Conservation (phyloP, 495 filamentous ascomycete species). For the Tricharina praecox region DNA sequence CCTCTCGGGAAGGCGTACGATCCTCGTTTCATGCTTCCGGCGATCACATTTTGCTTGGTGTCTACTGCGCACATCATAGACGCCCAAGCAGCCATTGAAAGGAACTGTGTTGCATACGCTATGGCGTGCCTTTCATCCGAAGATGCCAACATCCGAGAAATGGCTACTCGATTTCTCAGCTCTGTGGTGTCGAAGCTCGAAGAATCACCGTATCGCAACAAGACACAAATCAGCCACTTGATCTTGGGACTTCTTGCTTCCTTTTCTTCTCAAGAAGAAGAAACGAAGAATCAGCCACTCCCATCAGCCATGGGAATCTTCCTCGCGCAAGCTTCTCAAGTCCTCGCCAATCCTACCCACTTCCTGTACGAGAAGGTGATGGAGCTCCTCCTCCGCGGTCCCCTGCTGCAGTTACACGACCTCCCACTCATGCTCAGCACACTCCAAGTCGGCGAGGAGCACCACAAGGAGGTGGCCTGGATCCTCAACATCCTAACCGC, state of each 20-base stretch:
- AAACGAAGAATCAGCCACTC: constrained; percentile 32
- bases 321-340: constrained; percentile 46
- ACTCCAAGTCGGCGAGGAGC: constrained; percentile 51
- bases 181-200: constrained; percentile 17
- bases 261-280: constrained; percentile 26
- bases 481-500: constrained; percentile 58
- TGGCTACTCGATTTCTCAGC: constrained; percentile 13
- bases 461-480: constrained; percentile 65
- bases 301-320: constrained; percentile 60
- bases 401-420: constrained; percentile 54
- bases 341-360: constrained; percentile 61
- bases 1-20: constrained; percentile 16
- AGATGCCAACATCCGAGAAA: constrained; percentile 9
- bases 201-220: constrained; percentile 35
- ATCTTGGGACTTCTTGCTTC: constrained; percentile 52
- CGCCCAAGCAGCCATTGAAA: constrained; percentile 18
- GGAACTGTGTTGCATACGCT: constrained; percentile 18
- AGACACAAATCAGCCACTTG: constrained; percentile 56
- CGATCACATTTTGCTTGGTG: constrained; percentile 16
- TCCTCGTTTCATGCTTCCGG: constrained; percentile 19
- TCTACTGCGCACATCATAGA: constrained; percentile 8
- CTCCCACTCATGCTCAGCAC: constrained; percentile 62
- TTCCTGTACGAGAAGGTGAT: constrained; percentile 78
- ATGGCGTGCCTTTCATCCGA: constrained; percentile 18
- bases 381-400: constrained; percentile 57